A percentile compares a stretch with the other conserved stretches of the same genome.
Conservation (phyloP, 2,329 filamentous ascomycete species). For the Thermomyces lanuginosus region DNA sequence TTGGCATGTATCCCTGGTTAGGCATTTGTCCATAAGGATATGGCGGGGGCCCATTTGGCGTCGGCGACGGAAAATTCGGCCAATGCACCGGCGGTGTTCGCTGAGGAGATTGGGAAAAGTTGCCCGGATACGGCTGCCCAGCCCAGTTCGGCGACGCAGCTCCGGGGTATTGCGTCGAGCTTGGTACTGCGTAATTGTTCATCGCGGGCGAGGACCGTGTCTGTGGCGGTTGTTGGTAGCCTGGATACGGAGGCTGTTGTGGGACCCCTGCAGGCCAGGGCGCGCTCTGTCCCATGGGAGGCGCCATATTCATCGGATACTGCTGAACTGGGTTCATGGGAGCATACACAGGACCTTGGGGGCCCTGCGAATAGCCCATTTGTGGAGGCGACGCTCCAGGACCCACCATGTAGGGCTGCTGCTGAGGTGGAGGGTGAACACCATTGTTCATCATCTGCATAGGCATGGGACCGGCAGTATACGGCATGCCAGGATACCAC, state of each 20-base stretch:
- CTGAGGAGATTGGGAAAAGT: slow-evolving; percentile 19
- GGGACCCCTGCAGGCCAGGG: slow-evolving; percentile 22
- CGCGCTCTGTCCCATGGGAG: slow-evolving; percentile 18
- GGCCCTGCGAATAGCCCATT: slow-evolving; percentile 16
- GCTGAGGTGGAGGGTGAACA: slow-evolving; percentile 13
- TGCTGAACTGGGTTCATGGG: slow-evolving; percentile 18
- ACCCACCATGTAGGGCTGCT: slow-evolving; percentile 22
- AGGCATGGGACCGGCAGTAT: slow-evolving; percentile 15
- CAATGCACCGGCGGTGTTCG: slow-evolving; percentile 26
- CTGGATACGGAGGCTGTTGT: slow-evolving; percentile 21
- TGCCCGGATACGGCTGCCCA: slow-evolving; percentile 17
- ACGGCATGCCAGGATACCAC: slow-evolving; percentile 29
- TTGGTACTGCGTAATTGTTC: slow-evolving; percentile 22
- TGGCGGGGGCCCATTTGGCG: slow-evolving; percentile 29
- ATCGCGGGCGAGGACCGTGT: slow-evolving; percentile 22
- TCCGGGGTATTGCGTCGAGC: slow-evolving; percentile 17
- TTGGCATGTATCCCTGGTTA: slow-evolving; percentile 39
- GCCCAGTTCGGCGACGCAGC: slow-evolving; percentile 16
- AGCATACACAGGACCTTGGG: slow-evolving; percentile 18
- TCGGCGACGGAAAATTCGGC: slow-evolving; percentile 21
- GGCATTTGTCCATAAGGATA: slow-evolving; percentile 72
- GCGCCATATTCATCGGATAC: slow-evolving; percentile 20
- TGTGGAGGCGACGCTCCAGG: slow-evolving; percentile 18
- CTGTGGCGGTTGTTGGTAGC: slow-evolving; percentile 23
- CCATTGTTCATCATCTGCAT: slow-evolving; percentile 19